Conservation (phyloP, 768 basidiomycete genomes). For the Leccinum boreale region DNA sequence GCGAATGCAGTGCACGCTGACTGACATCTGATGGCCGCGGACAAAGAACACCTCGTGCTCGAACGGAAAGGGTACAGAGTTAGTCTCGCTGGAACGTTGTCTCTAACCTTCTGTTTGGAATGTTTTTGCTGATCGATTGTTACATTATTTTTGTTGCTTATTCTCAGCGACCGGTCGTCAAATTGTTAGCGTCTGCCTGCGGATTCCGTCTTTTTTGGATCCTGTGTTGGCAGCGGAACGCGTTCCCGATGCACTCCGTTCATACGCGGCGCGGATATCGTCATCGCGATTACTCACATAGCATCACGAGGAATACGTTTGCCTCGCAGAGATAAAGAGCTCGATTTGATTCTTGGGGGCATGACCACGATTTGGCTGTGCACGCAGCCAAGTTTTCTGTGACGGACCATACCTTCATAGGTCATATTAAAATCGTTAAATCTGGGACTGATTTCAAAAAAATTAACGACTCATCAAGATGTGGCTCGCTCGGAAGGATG, state of each 20-base stretch:
- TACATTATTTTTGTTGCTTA: background rate
- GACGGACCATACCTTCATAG: background rate
- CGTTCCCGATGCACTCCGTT: constrained; percentile 1
- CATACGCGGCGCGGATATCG: background rate
- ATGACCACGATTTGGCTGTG: constrained; percentile 13
- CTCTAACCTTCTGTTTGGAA: background rate
- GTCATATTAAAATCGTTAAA: constrained; percentile 4
- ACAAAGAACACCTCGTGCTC: constrained; percentile 6
- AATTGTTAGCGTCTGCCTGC: constrained; percentile 7
- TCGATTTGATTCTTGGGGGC: constrained; percentile 11
- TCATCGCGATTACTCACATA: constrained; percentile 12
- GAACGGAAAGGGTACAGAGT: constrained; percentile 5
- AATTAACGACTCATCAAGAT: constrained; percentile 6
- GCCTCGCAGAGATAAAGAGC: background rate
- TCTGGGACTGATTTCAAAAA: constrained; percentile 5
- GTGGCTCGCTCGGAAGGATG: background rate
- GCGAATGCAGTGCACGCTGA: constrained; percentile 7
- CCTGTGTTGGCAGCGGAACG: constrained; percentile 9
- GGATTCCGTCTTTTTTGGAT: constrained; percentile 4
- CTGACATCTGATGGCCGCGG: background rate
- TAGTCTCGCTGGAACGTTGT: constrained; percentile 12
- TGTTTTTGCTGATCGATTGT: background rate
- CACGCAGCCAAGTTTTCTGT: background rate
- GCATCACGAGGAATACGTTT: constrained; percentile 7
- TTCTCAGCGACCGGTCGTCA: constrained; percentile 3